A percentile compares a stretch with the other conserved stretches of the same genome.
These are phyloP conservation scores for Saccharomyces eubayanus DNA, from an alignment of 805 yeast genomes.

Conservation along the genomic window DNA sequence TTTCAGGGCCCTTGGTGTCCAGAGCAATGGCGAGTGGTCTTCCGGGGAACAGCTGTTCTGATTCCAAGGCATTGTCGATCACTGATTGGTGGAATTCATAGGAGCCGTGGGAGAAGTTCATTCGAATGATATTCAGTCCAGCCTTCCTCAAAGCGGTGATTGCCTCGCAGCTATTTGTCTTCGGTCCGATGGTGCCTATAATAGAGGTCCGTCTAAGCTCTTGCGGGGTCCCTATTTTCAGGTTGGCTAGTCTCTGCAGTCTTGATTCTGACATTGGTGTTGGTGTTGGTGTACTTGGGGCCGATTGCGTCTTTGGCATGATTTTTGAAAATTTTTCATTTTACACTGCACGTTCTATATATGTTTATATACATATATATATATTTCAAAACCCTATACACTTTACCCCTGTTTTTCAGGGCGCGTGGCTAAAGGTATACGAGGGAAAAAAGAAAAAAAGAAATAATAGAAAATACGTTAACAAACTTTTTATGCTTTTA, in stretches of 20 bases:
- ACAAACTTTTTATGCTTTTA: not conserved
- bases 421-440: not conserved
- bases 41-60: slow-evolving; percentile 83
- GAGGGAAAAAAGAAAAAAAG: not conserved
- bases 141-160: slow-evolving; percentile 87
- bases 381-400: not conserved
- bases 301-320: not conserved
- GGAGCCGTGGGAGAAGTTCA: slow-evolving; percentile 98
- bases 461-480: not conserved
- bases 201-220: slow-evolving; percentile 89
- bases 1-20: slow-evolving; percentile 99
- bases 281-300: not conserved
- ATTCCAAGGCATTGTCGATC: slow-evolving; percentile 90
- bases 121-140: slow-evolving; percentile 93
- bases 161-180: slow-evolving; percentile 82
- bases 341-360: not conserved
- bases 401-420: not conserved
- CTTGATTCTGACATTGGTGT: slow-evolving; percentile 32
- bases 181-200: slow-evolving; percentile 98
- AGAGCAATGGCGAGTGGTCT: slow-evolving; percentile 97
- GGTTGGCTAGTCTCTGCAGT: slow-evolving; percentile 75
- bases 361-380: not conserved
- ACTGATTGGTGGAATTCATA: slow-evolving; percentile 97
- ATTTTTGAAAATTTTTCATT: not conserved
- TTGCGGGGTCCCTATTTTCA: slow-evolving; percentile 71